These are phyloP conservation scores for Phytophthora fragariaefolia DNA, from an alignment of 352 stramenopile genomes.

Conservation along the genomic window DNA sequence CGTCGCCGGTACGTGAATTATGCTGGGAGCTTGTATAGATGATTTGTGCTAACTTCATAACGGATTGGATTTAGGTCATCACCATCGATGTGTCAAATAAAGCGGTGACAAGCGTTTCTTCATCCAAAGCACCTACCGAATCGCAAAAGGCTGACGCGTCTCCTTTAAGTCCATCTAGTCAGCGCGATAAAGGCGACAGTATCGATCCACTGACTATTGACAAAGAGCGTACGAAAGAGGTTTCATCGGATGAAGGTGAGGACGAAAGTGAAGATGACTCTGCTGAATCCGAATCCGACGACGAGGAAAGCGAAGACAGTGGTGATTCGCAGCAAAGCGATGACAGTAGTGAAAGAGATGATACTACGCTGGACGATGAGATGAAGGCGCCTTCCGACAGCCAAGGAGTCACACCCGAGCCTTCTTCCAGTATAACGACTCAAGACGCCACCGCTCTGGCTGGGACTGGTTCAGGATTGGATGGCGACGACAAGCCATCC, in stretches of 20 bases:
- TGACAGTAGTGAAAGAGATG: too few species aligned
- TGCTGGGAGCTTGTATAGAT: neutral
- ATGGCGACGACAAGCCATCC: conserved; percentile 28
- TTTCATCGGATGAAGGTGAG: conserved; percentile 11
- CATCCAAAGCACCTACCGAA: neutral
- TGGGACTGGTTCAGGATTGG: conserved; percentile 28
- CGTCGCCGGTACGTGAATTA: conserved; percentile 53
- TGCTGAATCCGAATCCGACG: conserved; percentile 22
- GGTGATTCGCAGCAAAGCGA: too few species aligned
- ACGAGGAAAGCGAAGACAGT: conserved; percentile 26
- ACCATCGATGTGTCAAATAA: conserved; percentile 28
- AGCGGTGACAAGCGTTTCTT: neutral
- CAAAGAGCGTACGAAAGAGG: conserved; percentile 6
- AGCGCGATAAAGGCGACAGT: conserved; percentile 26
- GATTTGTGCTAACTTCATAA: conserved; percentile 18
- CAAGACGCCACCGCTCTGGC: conserved; percentile 27
- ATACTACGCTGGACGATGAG: conserved; percentile 39
- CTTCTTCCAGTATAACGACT: conserved; percentile 10
- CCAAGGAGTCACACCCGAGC: neutral
- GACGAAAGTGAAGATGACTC: conserved; percentile 31
- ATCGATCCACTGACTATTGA: conserved; percentile 12
- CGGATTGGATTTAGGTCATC: conserved; percentile 40
- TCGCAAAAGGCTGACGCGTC: neutral
- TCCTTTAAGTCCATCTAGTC: conserved; percentile 11
- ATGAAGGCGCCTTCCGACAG: conserved; percentile 25